Conservation (phyloP, 306 rosid species). For the Luffa acutangula region DNA sequence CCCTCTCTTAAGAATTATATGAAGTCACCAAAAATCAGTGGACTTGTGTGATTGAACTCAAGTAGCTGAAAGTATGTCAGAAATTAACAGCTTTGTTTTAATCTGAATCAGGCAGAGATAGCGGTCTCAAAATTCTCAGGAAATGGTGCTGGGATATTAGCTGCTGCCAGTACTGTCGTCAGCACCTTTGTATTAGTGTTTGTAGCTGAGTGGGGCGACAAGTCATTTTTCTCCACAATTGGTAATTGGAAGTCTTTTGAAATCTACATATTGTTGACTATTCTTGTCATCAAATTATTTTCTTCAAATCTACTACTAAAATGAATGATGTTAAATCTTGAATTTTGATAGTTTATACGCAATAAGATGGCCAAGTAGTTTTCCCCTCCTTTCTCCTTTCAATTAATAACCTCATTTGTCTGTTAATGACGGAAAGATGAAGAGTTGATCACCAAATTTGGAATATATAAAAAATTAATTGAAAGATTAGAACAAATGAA, state of each 20-base stretch:
- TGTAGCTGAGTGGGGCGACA: slow-evolving; percentile 99
- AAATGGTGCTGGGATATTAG: slow-evolving; percentile 74
- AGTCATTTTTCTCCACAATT: slow-evolving; percentile 90
- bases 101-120: slow-evolving; percentile 78
- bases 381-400: neutral
- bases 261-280: neutral
- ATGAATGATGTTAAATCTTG: neutral
- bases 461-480: neutral
- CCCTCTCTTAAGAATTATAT: neutral
- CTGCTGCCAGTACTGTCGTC: slow-evolving; percentile 65
- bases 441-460: neutral
- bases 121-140: slow-evolving; percentile 86
- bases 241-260: slow-evolving; percentile 35
- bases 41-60: neutral
- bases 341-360: neutral
- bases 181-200: slow-evolving; percentile 79
- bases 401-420: neutral
- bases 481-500: neutral
- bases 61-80: slow-evolving; percentile 1
- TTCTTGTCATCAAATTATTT: neutral
- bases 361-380: neutral
- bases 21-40: neutral
- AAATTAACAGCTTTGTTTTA: slow-evolving; percentile 16
- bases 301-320: neutral
- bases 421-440: neutral